Evolutionary conservation across 352 stramenopile species (phyloP), one percentile per base, ranked within the genome.

Genomic region (Phytophthora europaea): DNA sequence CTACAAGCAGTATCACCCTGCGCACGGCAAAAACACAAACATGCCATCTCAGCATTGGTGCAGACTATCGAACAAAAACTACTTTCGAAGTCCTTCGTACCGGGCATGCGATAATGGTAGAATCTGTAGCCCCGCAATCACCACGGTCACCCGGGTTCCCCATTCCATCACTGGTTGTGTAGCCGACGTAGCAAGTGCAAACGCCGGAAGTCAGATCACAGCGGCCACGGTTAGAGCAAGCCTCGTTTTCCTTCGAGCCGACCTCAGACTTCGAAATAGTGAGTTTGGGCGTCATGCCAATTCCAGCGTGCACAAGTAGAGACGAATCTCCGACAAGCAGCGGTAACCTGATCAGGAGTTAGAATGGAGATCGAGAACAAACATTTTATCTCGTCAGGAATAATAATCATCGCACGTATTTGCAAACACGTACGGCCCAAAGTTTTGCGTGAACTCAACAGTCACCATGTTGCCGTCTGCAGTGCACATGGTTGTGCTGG

Each of bases 171-270:
- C 87, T 94, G 16, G 87, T 96, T 13, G 84, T 95, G 67, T 89
- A 98, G 9, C 84, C 87, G 6, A 70, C 53, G 78, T 88, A 98
- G 74, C 95, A 99, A 7, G 69, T 82, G 70, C 95, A 99, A 28
- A 96, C 78, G 45, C 94, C 95, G 18, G 84, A 91, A 28, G 73
- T 83, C 51, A 87, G 79, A 74, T 94, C 87, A 68, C 88, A 95
- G 20, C 58, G 72, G 8, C 87, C 88, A 34, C 88, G 87, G 66
- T 94, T 94, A 23, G 85, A 87, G 52, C 88, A 95, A 48, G 85
- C 57, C 31, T 94, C 89, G 72, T 98, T 95, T 75, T 98, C 95
- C 71, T 98, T 98, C 5, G 92, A 95, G 48, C 95, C 94, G 20
- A 86, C 81, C 40, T 98, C 80, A 28, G 78, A 62, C 65, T 91